Evolutionary conservation across 805 yeast genomes (phyloP).

Genomic region (Suhomyces faveliae): DNA sequence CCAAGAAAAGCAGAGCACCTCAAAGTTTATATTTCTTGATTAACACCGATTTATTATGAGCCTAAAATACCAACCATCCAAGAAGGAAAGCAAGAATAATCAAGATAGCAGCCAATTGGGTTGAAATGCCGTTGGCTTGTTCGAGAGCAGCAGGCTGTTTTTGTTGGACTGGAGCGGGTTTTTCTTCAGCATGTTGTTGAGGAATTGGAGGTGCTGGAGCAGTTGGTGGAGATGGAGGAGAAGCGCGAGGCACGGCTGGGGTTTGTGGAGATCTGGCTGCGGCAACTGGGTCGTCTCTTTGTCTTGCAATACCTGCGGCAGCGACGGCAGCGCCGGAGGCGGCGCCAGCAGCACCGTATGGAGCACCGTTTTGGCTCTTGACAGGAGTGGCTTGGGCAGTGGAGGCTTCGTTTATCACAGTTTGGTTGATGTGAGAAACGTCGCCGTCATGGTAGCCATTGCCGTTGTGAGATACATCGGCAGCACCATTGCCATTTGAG

Average conservation of each 20-base stretch:
- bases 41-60: neutral
- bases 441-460: conserved; percentile 14
- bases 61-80: conserved; percentile 70
- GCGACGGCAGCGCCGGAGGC: conserved; percentile 13
- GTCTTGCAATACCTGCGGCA: conserved; percentile 4
- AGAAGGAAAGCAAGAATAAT: conserved; percentile 53
- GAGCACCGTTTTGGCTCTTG: conserved; percentile 9
- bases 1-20: too few species aligned
- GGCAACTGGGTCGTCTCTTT: neutral
- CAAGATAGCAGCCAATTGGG: conserved; percentile 51
- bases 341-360: conserved; percentile 18
- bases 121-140: conserved; percentile 45
- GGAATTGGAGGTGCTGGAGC: conserved; percentile 8
- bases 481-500: conserved; percentile 9
- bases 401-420: conserved; percentile 10
- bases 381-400: conserved; percentile 14
- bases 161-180: conserved; percentile 5
- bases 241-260: conserved; percentile 3
- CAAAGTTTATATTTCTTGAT: neutral
- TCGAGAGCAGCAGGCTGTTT: conserved; percentile 17
- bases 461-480: conserved; percentile 7
- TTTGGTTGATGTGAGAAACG: conserved; percentile 12
- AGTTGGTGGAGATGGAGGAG: conserved; percentile 4
- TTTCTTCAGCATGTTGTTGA: conserved; percentile 8
- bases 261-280: neutral